Percentiles rank a stretch among this genome's conserved stretches.
These are phyloP conservation scores for Wickerhamiella siamensis DNA, from an alignment of 805 yeast genomes.

Conservation along the genomic window DNA sequence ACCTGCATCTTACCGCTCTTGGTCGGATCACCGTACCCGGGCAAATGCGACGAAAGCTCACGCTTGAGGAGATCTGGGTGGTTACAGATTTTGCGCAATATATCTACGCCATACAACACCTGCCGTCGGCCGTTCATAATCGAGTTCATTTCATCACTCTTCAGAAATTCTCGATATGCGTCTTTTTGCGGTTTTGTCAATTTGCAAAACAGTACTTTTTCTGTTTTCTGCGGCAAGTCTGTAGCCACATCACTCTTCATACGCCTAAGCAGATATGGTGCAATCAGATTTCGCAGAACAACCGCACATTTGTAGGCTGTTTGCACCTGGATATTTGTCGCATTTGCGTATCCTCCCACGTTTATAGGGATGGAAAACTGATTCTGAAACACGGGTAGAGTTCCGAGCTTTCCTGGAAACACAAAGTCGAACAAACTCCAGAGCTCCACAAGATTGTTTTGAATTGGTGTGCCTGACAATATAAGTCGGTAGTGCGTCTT, in stretches of 20 bases:
- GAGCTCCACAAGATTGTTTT: slow-evolving; percentile 76
- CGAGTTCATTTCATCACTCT: slow-evolving; percentile 58
- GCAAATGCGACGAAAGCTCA: slow-evolving; percentile 25
- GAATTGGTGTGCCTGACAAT: slow-evolving; percentile 92
- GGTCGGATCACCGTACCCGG: slow-evolving; percentile 31
- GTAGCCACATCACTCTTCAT: slow-evolving; percentile 90
- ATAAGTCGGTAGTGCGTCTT: slow-evolving; percentile 77
- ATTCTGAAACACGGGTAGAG: slow-evolving; percentile 83
- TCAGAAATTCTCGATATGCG: slow-evolving; percentile 58
- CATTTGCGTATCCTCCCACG: slow-evolving; percentile 97
- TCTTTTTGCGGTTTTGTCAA: slow-evolving; percentile 63
- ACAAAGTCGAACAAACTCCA: slow-evolving; percentile 95
- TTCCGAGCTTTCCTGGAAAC: slow-evolving; percentile 88
- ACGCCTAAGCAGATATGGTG: slow-evolving; percentile 78
- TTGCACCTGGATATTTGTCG: slow-evolving; percentile 88
- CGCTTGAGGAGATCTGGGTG: slow-evolving; percentile 75
- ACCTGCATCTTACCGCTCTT: slow-evolving; percentile 87
- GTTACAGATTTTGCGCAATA: slow-evolving; percentile 81
- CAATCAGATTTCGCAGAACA: slow-evolving; percentile 67
- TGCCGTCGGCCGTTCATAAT: slow-evolving; percentile 65
- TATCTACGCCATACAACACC: slow-evolving; percentile 79
- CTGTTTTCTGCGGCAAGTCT: slow-evolving; percentile 84
- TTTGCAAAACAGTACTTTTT: slow-evolving; percentile 85
- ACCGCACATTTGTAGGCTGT: slow-evolving; percentile 95
- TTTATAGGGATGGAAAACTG: slow-evolving; percentile 89